phyloP scores from a whole-genome alignment of 2,329 filamentous ascomycete species.

The Hansfordia pulvinata region DNA sequence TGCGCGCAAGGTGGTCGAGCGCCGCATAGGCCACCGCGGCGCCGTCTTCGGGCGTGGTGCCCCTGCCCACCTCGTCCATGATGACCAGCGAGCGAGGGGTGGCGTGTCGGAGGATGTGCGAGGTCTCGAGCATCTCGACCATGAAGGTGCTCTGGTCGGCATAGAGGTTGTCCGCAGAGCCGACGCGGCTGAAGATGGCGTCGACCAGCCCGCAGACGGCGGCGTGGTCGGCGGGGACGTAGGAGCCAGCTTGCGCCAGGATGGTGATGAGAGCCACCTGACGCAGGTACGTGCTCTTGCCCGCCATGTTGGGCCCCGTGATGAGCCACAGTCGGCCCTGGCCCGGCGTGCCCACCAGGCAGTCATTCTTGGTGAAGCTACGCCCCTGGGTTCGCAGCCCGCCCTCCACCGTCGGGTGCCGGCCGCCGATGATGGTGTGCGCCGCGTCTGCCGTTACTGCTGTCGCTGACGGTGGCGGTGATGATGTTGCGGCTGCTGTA shows the following conservation, averaged over 20 bases:
- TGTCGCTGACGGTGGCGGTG: no score
- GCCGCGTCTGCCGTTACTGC: no score
- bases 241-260: slow-evolving; percentile 82
- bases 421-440: slow-evolving; percentile 71
- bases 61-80: slow-evolving; percentile 95
- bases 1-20: slow-evolving; percentile 66
- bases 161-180: slow-evolving; percentile 91
- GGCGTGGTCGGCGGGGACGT: slow-evolving; percentile 79
- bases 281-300: slow-evolving; percentile 89
- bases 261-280: slow-evolving; percentile 94
- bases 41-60: slow-evolving; percentile 88
- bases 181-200: slow-evolving; percentile 85
- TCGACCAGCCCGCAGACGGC: slow-evolving; percentile 89
- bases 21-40: slow-evolving; percentile 82
- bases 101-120: slow-evolving; percentile 73
- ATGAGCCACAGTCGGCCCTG: slow-evolving; percentile 53
- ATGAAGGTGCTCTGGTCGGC: slow-evolving; percentile 95
- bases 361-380: slow-evolving; percentile 76
- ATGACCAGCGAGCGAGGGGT: slow-evolving; percentile 82
- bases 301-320: slow-evolving; percentile 93
- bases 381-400: slow-evolving; percentile 69
- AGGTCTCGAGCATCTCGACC: slow-evolving; percentile 98
- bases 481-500: no score
- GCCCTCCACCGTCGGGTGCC: slow-evolving; percentile 85
- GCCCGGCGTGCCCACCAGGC: slow-evolving; percentile 56